Evolutionary conservation across 495 filamentous ascomycete species (phyloP), one percentile per base, ranked within the genome.

Genomic region (Penicillium angulare): DNA sequence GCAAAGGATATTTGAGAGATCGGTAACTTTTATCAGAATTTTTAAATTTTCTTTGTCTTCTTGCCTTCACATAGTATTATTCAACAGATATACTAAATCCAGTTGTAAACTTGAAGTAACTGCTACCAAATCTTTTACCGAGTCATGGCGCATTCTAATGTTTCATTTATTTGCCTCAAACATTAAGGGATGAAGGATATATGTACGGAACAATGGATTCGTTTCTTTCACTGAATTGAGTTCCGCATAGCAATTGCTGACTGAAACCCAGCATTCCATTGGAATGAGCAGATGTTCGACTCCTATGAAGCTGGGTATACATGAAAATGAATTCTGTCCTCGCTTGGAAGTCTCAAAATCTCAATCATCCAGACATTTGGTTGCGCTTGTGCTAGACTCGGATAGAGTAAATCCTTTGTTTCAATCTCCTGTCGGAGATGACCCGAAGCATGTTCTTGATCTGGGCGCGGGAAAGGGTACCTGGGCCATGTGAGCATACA

Each of bases 231-330:
- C n/a, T n/a, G n/a, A n/a, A n/a, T n/a, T n/a, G n/a, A n/a, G n/a
- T n/a, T n/a, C n/a, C n/a, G n/a, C n/a, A n/a, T n/a, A n/a, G n/a
- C n/a, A n/a, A n/a, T n/a, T n/a, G n/a, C n/a, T n/a, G n/a, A n/a
- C n/a, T n/a, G n/a, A n/a, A 26, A 15, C 12, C n/a, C 13, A 41
- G 38, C 20, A 20, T 54, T 12, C 60, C 60, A 1, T 64, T 57
- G 2, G 60, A n/a, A 64, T 36, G 60, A 64, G 15, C 55, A 55
- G 13, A 56, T 60, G 39, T 65, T 65, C 38, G 60, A 64, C 21
- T 44, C 53, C 5, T 64, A 57, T 26, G 60, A 46, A 22, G 43
- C 43, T 22, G 43, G 43, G 43, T 46, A 46, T n/a, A 21, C 21
- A 18, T 31, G 13, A 12, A 9, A 5, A 5, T 7, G 12, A 24